Evolutionary conservation across 78 protist species (phyloP).

Genomic region (Reticulomyxa filosa): DNA sequence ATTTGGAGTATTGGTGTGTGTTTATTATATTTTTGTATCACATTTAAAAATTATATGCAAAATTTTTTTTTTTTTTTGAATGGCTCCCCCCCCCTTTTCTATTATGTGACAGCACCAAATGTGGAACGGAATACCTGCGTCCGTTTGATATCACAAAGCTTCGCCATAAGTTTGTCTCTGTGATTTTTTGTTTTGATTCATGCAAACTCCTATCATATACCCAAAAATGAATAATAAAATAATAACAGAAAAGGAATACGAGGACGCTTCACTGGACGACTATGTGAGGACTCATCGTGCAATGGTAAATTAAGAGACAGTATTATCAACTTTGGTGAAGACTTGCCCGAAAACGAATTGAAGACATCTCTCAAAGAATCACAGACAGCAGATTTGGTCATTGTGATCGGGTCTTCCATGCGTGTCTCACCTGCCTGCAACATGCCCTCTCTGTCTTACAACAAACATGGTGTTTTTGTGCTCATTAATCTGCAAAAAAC

Average conservation of each 20-base stretch:
- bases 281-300: not conserved
- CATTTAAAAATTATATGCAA: not conserved
- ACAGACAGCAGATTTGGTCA: constrained; percentile 5
- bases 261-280: not conserved
- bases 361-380: constrained; percentile 14
- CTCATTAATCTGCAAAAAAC: too few species aligned
- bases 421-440: too few species aligned
- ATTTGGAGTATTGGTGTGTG: not conserved
- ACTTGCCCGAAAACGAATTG: constrained; percentile 10
- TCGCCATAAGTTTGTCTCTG: too few species aligned
- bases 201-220: too few species aligned
- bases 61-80: not conserved
- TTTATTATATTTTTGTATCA: not conserved
- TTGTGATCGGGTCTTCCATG: constrained; percentile 22
- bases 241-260: not conserved
- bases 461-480: too few species aligned
- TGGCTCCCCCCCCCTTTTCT: not conserved
- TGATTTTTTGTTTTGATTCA: too few species aligned
- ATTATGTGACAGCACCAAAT: not conserved
- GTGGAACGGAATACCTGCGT: not conserved
- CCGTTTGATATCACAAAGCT: too few species aligned
- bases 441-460: constrained; percentile 3
- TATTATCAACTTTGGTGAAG: not conserved
- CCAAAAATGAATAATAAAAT: not conserved
- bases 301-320: not conserved